phyloP scores from a whole-genome alignment of 768 basidiomycete species.

The Boletales sp. region DNA sequence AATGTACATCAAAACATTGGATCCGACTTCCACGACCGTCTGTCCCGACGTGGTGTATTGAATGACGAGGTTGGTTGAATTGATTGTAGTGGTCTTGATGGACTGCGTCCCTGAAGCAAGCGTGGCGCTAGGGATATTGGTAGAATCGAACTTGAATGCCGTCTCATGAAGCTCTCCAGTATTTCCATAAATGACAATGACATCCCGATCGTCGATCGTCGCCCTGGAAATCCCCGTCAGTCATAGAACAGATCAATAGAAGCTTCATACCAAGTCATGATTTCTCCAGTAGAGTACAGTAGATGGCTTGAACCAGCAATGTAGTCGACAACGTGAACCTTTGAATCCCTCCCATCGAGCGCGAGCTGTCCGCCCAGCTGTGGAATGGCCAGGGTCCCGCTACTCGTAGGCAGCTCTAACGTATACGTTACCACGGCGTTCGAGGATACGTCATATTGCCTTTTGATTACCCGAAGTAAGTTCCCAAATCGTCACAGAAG shows the following conservation, averaged over 20 bases:
- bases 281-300: conserved; percentile 48
- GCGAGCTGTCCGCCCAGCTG: conserved; percentile 40
- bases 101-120: conserved; percentile 24
- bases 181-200: conserved; percentile 47
- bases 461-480: conserved; percentile 9
- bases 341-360: conserved; percentile 49
- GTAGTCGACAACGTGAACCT: conserved; percentile 51
- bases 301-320: conserved; percentile 40
- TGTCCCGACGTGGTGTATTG: conserved; percentile 47
- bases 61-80: conserved; percentile 33
- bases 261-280: conserved; percentile 42
- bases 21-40: conserved; percentile 43
- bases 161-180: conserved; percentile 47
- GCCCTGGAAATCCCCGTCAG: conserved; percentile 33
- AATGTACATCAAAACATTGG: conserved; percentile 39
- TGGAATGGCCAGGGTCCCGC: conserved; percentile 40
- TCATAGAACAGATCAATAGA: not conserved
- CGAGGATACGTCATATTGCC: conserved; percentile 14
- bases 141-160: conserved; percentile 37
- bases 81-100: conserved; percentile 32
- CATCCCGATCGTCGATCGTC: conserved; percentile 44
- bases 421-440: conserved; percentile 26
- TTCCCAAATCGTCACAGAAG: not conserved
- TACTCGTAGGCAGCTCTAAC: conserved; percentile 43
- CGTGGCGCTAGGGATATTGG: conserved; percentile 18